Conservation (phyloP, 208 protist genomes). For the Sergeia podlipaevii region DNA sequence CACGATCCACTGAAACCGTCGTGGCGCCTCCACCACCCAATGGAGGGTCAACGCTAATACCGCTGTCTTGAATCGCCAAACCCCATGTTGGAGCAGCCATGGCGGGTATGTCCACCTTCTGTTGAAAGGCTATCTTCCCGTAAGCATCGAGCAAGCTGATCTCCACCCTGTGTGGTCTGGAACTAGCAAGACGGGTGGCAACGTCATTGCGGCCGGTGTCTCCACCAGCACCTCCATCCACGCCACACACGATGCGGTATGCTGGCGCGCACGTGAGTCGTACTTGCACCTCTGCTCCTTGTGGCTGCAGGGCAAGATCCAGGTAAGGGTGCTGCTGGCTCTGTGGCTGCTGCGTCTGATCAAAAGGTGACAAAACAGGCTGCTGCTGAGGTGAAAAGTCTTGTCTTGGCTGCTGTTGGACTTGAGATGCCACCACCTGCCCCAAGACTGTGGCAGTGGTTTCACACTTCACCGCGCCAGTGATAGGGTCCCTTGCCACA, state of each 20-base stretch:
- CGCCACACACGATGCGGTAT: conserved; percentile 63
- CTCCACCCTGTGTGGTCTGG: conserved; percentile 43
- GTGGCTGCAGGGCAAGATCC: conserved; percentile 45
- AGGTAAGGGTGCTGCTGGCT: conserved; percentile 25
- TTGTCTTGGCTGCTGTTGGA: background rate
- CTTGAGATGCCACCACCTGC: background rate
- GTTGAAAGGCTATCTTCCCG: conserved; percentile 62
- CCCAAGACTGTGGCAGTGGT: conserved; percentile 44
- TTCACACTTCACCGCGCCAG: conserved; percentile 35
- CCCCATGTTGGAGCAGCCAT: conserved; percentile 50
- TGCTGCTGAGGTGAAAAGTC: background rate
- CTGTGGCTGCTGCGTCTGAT: background rate
- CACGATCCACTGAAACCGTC: conserved; percentile 49
- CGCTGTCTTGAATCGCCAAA: conserved; percentile 54
- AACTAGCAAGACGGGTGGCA: conserved; percentile 38
- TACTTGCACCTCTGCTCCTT: conserved; percentile 50
- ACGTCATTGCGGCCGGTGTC: conserved; percentile 50
- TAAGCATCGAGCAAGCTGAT: conserved; percentile 50
- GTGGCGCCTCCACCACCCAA: conserved; percentile 23
- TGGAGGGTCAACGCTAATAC: conserved; percentile 45
- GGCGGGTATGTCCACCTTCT: conserved; percentile 60
- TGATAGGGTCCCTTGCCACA: conserved; percentile 43
- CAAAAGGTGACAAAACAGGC: background rate
- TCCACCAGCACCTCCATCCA: conserved; percentile 62
- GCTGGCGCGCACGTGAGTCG: conserved; percentile 43